phyloP scores from a whole-genome alignment of 2,329 filamentous ascomycete genomes.

The Penicillium freii region DNA sequence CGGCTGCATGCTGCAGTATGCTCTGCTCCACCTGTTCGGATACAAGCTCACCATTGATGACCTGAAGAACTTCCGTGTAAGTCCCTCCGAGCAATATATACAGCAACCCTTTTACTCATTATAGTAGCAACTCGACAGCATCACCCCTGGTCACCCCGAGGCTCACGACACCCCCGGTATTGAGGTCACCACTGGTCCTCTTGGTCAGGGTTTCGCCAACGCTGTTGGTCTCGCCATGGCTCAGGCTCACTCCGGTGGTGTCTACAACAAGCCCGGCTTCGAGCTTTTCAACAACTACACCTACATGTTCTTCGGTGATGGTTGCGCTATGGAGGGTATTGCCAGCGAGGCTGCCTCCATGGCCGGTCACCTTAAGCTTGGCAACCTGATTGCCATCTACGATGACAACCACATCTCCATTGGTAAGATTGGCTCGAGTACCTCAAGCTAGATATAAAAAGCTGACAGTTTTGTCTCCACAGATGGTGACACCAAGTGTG shows the following conservation, averaged over 20 bases:
- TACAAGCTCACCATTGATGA: conserved; percentile 85
- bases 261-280: conserved; percentile 96
- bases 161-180: conserved; percentile 93
- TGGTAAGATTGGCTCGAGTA: conserved; percentile 46
- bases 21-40: conserved; percentile 93
- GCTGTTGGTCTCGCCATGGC: conserved; percentile 97
- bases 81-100: conserved; percentile 38
- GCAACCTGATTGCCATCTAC: conserved; percentile 95
- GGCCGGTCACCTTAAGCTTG: conserved; percentile 94
- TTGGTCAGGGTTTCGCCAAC: conserved; percentile 96
- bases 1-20: conserved; percentile 99
- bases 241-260: conserved; percentile 83
- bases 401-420: conserved; percentile 98
- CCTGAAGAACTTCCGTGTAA: conserved; percentile 92
- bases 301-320: conserved; percentile 94
- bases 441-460: neutral
- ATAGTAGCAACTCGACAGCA: conserved; percentile 65
- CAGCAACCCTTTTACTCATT: conserved; percentile 8
- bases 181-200: conserved; percentile 96
- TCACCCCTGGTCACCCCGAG: conserved; percentile 94
- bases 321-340: conserved; percentile 98
- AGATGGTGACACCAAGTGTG: conserved; percentile 93
- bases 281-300: conserved; percentile 95
- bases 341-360: conserved; percentile 87
- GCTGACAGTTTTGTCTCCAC: conserved; percentile 11